A percentile compares a stretch with the other conserved stretches of the same genome.
Evolutionary conservation across 2,329 filamentous ascomycete species (phyloP).

Genomic region (Colletotrichum spaethianum): DNA sequence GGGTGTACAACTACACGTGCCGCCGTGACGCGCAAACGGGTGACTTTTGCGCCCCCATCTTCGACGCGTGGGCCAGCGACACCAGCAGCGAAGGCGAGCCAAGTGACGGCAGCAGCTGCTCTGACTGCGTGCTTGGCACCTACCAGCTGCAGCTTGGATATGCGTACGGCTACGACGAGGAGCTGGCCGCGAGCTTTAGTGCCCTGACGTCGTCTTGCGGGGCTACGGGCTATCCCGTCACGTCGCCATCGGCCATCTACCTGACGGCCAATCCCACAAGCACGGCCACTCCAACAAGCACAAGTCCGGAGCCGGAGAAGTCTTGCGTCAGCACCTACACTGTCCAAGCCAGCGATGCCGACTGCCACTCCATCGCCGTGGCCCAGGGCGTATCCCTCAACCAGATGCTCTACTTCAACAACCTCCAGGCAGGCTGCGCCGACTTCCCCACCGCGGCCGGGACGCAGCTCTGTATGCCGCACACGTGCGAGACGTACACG

Average conservation of each 20-base stretch:
- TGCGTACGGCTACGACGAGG: slow-evolving; percentile 4
- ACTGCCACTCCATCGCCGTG: slow-evolving; percentile 11
- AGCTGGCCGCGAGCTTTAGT: not conserved
- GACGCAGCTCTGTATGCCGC: slow-evolving; percentile 12
- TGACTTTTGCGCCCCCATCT: slow-evolving; percentile 2
- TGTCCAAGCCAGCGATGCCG: slow-evolving; percentile 1
- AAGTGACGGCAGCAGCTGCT: not conserved
- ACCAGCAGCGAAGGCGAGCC: not conserved
- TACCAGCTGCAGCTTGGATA: slow-evolving; percentile 5
- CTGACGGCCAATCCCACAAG: not conserved
- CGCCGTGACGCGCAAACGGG: slow-evolving; percentile 6
- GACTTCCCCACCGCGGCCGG: slow-evolving; percentile 12
- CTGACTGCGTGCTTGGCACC: slow-evolving; percentile 14
- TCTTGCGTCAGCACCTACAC: slow-evolving; percentile 8
- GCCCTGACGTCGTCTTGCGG: slow-evolving; percentile 2
- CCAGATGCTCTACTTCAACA: slow-evolving; percentile 11
- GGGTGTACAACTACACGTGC: slow-evolving; percentile 14
- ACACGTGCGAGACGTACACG: slow-evolving; percentile 14
- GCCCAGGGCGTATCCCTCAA: not conserved
- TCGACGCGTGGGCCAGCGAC: slow-evolving; percentile 6
- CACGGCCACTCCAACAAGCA: not conserved
- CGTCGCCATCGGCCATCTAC: slow-evolving; percentile 6
- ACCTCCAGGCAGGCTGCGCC: slow-evolving; percentile 11
- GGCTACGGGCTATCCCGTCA: slow-evolving; percentile 1
- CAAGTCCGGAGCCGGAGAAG: not conserved